Conservation (phyloP, 169 alveolate species). For the Perkinsus marinus region DNA sequence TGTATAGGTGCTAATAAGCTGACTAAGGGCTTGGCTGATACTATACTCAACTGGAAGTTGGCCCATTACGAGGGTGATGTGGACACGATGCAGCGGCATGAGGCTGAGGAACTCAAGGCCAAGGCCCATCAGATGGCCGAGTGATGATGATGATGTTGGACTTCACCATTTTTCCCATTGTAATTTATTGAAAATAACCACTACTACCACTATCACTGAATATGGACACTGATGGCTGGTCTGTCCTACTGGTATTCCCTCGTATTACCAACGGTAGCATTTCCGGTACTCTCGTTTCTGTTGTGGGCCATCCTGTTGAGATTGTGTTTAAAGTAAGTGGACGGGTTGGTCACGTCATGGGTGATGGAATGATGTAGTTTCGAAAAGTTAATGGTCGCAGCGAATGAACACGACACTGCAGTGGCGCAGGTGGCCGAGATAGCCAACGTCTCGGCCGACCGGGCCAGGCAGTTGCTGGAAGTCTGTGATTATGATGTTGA, state of each 20-base stretch:
- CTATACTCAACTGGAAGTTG: constrained; percentile 50
- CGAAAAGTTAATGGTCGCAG: not conserved
- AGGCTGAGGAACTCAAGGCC: constrained; percentile 3
- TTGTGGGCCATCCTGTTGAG: not conserved
- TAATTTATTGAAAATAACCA: constrained; percentile 1
- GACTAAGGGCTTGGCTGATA: constrained; percentile 52
- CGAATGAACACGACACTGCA: not conserved
- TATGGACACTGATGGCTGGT: no score
- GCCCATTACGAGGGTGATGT: constrained; percentile 17
- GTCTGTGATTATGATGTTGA: not conserved
- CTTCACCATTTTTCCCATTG: no score
- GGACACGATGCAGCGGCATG: constrained; percentile 11
- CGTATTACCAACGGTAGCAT: not conserved
- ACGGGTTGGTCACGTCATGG: not conserved
- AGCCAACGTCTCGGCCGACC: not conserved
- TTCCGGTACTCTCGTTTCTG: not conserved
- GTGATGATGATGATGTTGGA: no score
- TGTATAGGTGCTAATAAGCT: constrained; percentile 19
- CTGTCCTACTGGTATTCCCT: not conserved
- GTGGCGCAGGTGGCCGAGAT: not conserved
- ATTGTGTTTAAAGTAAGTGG: not conserved
- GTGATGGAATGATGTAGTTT: no score
- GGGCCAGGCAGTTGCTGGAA: not conserved
- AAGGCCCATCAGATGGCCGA: not conserved
- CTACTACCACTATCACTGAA: not conserved